phyloP scores from a whole-genome alignment of 768 basidiomycete species.

The Termitomyces bulborhizus region DNA sequence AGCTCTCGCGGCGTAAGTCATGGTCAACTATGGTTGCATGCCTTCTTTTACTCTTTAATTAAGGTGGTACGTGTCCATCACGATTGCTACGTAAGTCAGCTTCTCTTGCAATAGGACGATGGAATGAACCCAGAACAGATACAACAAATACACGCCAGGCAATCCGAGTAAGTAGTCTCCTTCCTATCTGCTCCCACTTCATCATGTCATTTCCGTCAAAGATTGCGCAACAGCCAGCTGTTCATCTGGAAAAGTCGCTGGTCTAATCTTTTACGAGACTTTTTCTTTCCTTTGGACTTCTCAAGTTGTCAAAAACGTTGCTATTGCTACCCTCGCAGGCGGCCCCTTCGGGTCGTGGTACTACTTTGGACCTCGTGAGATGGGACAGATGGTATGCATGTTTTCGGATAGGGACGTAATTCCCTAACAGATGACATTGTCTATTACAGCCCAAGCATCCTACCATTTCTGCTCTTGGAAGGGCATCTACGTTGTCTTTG shows the following conservation, averaged over 20 bases:
- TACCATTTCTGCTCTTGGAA: conserved; percentile 61
- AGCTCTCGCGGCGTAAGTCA: conserved; percentile 56
- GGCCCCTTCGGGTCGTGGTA: conserved; percentile 79
- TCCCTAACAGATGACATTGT: not conserved
- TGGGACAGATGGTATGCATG: conserved; percentile 52
- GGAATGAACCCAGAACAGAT: conserved; percentile 20
- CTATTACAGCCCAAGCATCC: conserved; percentile 56
- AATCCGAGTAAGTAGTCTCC: conserved; percentile 47
- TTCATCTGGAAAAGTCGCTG: conserved; percentile 70
- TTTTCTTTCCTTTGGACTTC: conserved; percentile 88
- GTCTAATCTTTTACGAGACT: conserved; percentile 69
- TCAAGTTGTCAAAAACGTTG: conserved; percentile 74
- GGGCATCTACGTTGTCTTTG: conserved; percentile 73
- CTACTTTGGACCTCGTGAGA: conserved; percentile 71
- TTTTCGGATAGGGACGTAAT: not conserved
- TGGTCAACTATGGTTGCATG: not conserved
- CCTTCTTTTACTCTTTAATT: conserved; percentile 4
- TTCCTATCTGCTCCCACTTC: not conserved
- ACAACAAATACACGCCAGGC: conserved; percentile 73
- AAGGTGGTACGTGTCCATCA: conserved; percentile 76
- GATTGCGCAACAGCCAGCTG: conserved; percentile 31
- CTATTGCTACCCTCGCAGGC: conserved; percentile 74
- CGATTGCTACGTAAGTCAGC: conserved; percentile 55
- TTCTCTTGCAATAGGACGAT: not conserved
- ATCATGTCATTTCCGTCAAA: not conserved